A percentile compares a stretch with the other conserved stretches of the same genome.
Evolutionary conservation across 148 eudicot species (phyloP).

Genomic region (Amaranthus cruentus): DNA sequence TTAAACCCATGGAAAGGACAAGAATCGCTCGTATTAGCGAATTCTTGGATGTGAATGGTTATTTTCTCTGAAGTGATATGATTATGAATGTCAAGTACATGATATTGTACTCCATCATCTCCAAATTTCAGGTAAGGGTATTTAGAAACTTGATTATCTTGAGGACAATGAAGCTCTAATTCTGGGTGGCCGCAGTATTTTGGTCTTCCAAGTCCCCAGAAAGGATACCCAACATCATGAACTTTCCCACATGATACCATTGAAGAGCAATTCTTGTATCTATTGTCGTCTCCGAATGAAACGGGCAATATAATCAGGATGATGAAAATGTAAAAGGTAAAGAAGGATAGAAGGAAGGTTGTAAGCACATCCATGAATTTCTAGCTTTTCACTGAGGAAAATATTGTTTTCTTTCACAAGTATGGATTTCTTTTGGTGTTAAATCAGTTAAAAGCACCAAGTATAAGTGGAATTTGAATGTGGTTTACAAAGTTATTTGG

Average conservation of each 20-base stretch:
- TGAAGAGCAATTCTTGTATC: background rate
- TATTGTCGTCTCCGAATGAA: background rate
- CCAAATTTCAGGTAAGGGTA: background rate
- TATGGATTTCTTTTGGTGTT: too few relatives aligned
- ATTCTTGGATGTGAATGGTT: slow-evolving; percentile 10
- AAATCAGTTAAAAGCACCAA: too few relatives aligned
- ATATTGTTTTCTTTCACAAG: too few relatives aligned
- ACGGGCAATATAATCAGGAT: background rate
- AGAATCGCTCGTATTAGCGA: too few relatives aligned
- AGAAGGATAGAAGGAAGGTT: too few relatives aligned
- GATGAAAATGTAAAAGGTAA: background rate
- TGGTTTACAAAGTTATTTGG: too few relatives aligned
- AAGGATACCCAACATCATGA: slow-evolving; percentile 20
- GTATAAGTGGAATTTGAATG: too few relatives aligned
- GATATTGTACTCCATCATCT: background rate
- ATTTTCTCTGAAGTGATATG: background rate
- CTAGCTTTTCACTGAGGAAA: too few relatives aligned
- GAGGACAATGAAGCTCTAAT: slow-evolving; percentile 20
- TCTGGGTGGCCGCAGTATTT: slow-evolving; percentile 16
- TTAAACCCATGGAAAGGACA: background rate
- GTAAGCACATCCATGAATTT: too few relatives aligned
- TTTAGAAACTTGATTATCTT: background rate
- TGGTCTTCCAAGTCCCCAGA: slow-evolving; percentile 22
- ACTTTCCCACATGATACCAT: slow-evolving; percentile 16
- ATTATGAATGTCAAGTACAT: background rate